Evolutionary conservation across 768 basidiomycete species (phyloP).

Genomic region (Boletus rex-veris): DNA sequence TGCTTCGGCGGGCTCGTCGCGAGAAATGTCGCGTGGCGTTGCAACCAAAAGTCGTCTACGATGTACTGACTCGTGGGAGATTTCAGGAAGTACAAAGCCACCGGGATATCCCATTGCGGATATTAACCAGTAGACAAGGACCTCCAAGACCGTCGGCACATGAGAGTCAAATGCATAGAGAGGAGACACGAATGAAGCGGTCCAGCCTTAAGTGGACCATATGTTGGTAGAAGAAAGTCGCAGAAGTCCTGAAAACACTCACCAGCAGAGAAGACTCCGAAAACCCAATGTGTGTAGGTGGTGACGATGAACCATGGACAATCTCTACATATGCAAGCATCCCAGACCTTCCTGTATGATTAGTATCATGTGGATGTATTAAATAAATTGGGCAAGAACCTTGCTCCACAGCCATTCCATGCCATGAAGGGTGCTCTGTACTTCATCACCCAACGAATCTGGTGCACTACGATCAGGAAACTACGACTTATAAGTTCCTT

Average conservation of each 20-base stretch:
- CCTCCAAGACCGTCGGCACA: constrained; percentile 49
- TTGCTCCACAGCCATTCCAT: constrained; percentile 58
- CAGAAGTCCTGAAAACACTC: constrained; percentile 4
- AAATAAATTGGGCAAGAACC: constrained; percentile 18
- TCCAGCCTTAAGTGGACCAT: constrained; percentile 42
- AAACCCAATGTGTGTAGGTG: constrained; percentile 42
- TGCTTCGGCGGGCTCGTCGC: constrained; percentile 18
- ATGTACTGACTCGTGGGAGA: constrained; percentile 16
- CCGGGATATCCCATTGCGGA: constrained; percentile 45
- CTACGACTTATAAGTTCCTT: constrained; percentile 6
- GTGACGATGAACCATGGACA: constrained; percentile 42
- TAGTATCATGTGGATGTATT: not conserved
- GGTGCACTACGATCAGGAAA: constrained; percentile 19
- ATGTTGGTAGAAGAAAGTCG: not conserved
- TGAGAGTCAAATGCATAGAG: constrained; percentile 40
- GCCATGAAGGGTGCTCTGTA: constrained; percentile 25
- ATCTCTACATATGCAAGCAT: constrained; percentile 34
- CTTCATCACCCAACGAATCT: constrained; percentile 1
- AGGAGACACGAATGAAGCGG: constrained; percentile 47
- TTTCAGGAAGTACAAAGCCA: constrained; percentile 29
- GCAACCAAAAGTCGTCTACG: constrained; percentile 26
- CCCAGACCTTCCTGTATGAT: constrained; percentile 34
- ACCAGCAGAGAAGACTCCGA: constrained; percentile 42
- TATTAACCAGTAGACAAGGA: constrained; percentile 52
- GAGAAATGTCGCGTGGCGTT: constrained; percentile 25